Evolutionary conservation across 176 grass and related monocot genomes (phyloP).

Genomic region (Paspalum notatum): DNA sequence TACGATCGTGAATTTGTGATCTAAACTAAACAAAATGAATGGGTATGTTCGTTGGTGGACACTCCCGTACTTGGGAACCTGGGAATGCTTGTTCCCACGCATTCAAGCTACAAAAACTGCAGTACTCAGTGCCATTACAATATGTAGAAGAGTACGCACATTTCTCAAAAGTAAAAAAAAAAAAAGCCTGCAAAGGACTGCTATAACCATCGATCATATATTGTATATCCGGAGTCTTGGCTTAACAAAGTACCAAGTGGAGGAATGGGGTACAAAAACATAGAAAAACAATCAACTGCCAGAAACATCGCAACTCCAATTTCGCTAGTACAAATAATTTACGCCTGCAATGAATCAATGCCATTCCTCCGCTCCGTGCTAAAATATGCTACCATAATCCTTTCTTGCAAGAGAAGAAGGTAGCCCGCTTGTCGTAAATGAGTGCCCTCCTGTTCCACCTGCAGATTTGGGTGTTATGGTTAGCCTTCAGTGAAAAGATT

Average conservation of each 20-base stretch:
- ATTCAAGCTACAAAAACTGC: not conserved
- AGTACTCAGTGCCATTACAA: not conserved
- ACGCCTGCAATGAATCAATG: slow-evolving; percentile 59
- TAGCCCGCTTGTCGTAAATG: slow-evolving; percentile 48
- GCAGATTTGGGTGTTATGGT: not conserved
- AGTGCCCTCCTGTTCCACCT: slow-evolving; percentile 55
- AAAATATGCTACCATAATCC: slow-evolving; percentile 70
- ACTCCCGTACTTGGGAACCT: too few relatives aligned
- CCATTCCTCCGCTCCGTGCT: slow-evolving; percentile 22
- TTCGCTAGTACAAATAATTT: slow-evolving; percentile 46
- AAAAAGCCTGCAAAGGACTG: slow-evolving; percentile 6
- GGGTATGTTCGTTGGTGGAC: too few relatives aligned
- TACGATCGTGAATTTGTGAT: too few relatives aligned
- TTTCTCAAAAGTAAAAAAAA: not conserved
- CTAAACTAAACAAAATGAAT: too few relatives aligned
- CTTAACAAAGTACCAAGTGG: slow-evolving; percentile 12
- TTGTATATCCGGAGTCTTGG: slow-evolving; percentile 32
- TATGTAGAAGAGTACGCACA: not conserved
- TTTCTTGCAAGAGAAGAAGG: slow-evolving; percentile 54
- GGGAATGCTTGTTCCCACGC: not conserved
- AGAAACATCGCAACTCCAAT: slow-evolving; percentile 37
- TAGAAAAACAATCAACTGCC: slow-evolving; percentile 23
- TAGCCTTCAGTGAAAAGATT: not conserved
- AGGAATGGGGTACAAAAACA: slow-evolving; percentile 38
- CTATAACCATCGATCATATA: slow-evolving; percentile 40